Conservation (phyloP, 192 early-diverging fungal genomes). For the Paraglomus occultum region DNA sequence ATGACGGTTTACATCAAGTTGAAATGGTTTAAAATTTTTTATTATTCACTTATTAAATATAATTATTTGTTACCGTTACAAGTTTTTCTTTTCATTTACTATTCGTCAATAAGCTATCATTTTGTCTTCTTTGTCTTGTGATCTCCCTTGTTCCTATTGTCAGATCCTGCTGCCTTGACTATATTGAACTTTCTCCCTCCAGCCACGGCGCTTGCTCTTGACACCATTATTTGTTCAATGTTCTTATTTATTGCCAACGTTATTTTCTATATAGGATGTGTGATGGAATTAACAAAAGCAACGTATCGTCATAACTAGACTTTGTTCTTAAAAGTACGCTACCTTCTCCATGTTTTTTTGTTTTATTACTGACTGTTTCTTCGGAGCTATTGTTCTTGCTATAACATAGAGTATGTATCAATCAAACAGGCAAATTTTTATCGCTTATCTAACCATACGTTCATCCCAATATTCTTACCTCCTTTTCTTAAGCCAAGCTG, state of each 20-base stretch:
- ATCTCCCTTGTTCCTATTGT: background rate
- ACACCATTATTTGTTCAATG: slow-evolving; percentile 26
- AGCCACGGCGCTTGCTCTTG: slow-evolving; percentile 7
- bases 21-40: too few relatives aligned
- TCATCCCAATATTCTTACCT: background rate
- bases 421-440: background rate
- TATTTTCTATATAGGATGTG: slow-evolving; percentile 1
- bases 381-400: slow-evolving; percentile 21
- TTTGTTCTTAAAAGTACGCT: background rate
- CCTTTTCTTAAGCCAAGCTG: slow-evolving; percentile 9
- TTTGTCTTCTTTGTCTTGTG: too few relatives aligned
- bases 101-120: too few relatives aligned
- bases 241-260: slow-evolving; percentile 18
- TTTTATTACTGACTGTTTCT: slow-evolving; percentile 17
- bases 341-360: slow-evolving; percentile 9
- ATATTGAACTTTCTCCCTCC: slow-evolving; percentile 17
- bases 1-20: too few relatives aligned
- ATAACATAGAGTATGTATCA: background rate
- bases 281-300: background rate
- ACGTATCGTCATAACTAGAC: background rate
- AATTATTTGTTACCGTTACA: too few relatives aligned
- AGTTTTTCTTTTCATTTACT: too few relatives aligned
- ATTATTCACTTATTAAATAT: too few relatives aligned
- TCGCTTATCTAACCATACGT: background rate
- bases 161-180: background rate